Evolutionary conservation across 257 asterid species (phyloP), one percentile per base, ranked within the genome.

Genomic region (Nicotiana attenuata): DNA sequence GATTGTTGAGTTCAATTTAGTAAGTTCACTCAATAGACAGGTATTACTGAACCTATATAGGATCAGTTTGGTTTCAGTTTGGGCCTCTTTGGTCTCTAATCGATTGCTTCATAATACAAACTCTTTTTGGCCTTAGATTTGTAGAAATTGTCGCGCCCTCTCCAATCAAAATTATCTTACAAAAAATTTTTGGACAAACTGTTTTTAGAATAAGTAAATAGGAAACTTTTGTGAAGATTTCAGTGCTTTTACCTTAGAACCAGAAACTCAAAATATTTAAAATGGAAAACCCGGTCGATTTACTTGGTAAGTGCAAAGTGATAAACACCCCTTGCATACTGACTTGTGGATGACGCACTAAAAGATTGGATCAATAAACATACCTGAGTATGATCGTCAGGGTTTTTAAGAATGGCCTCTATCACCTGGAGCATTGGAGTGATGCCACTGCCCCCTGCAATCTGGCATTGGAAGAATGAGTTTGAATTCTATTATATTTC

Each of bases 341-440:
- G 76, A 28, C 76, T 80, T 52, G 63, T 65, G 65, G 66, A 56
- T 29, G 53, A 50, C 75, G 67, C 59, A 73, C 65, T 64, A 33
- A 67, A 83, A 59, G 35, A 78, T 15, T 8, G 33, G 77, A 28
- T 50, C 41, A 60, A 73, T 61, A 31, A 78, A 80, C 85, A 68
- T 76, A 91, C 99, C 92, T 93, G 94, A 67, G 98, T 94, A 82
- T 89, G 89, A 85, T 96, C 99, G 81, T 96, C 97, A 26, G 98
- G 95, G 82, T 93, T 96, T 89, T 94, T 93, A 68, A 93, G 92
- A 83, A 96, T 91, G 83, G 95, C 94, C 84, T 96, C 96, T 84
- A 94, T 92, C 81, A 96, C 85, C 91, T 96, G 99, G 87, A 96
- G 99, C 98, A 96, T 96, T 76, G 99, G 99, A 65, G 98, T 94